Conservation (phyloP, 495 filamentous ascomycete species). For the Lentithecium fluviatile region DNA sequence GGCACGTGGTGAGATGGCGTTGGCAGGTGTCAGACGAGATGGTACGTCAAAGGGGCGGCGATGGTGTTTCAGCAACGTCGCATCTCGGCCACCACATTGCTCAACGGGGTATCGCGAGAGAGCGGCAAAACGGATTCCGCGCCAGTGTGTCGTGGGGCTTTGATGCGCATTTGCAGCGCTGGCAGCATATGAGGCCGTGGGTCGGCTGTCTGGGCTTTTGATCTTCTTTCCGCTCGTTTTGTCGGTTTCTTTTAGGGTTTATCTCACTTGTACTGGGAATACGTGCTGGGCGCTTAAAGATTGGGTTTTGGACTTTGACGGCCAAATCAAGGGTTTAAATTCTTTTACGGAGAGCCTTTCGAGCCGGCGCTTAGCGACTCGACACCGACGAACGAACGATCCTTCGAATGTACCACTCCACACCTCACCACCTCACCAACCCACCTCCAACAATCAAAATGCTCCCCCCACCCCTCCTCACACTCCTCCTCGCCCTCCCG, state of each 20-base stretch:
- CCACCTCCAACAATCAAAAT: slow-evolving; percentile 7
- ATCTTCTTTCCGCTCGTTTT: not conserved
- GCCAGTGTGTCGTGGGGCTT: slow-evolving; percentile 3
- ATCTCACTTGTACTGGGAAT: too few species aligned
- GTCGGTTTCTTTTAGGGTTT: not conserved
- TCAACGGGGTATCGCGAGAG: slow-evolving; percentile 2
- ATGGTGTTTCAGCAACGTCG: slow-evolving; percentile 17
- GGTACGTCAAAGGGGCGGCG: not conserved
- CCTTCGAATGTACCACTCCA: too few species aligned
- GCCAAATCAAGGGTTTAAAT: too few species aligned
- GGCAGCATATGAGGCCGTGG: not conserved
- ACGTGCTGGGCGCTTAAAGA: not conserved
- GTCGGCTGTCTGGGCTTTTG: not conserved
- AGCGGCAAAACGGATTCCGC: slow-evolving; percentile 4
- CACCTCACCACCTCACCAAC: too few species aligned
- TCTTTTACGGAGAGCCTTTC: too few species aligned
- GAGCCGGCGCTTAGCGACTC: too few species aligned
- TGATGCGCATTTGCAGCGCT: slow-evolving; percentile 6
- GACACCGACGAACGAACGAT: too few species aligned
- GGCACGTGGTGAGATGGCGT: not conserved
- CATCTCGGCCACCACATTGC: slow-evolving; percentile 1
- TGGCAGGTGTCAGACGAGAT: not conserved
- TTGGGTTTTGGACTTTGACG: too few species aligned
- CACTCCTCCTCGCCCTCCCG: slow-evolving; percentile 10
- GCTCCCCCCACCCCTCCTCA: slow-evolving; percentile 1